Evolutionary conservation across 371 early-diverging fungal species (phyloP), one percentile per base, ranked within the genome.

Genomic region (Capniomyces stellatus): DNA sequence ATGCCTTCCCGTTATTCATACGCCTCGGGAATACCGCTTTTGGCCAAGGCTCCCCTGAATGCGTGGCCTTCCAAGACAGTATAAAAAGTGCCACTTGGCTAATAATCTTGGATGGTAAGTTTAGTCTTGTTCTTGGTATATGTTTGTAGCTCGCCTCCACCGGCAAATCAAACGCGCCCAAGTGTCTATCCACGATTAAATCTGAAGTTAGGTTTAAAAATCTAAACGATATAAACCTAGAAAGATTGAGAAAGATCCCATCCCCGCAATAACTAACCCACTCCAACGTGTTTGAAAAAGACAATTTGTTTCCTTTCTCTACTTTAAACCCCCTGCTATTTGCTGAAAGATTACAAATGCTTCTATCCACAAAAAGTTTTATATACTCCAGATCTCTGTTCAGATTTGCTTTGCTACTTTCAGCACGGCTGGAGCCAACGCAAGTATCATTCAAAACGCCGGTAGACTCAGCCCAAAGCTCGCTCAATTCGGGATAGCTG

Each of bases 191-290:
- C 27, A 23, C 29, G 8, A 48, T 48, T 28, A 48, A 27, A 12
- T 25, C 27, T 8, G n/a, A 3, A 6, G 49, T 23, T 24, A 25
- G 18, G 3, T 27, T 4, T 48, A 48, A 48, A 8, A 48, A 48
- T 48, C n/a, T 27, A 29, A 3, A 6, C 3, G 6, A 6, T 25
- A 48, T 12, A 29, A 48, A 48, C 2, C 8, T 25, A 4, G 29
- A 21, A 3, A 48, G 3, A n/a, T 48, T 13, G 15, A 12, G 12
- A 4, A 48, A 21, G 4, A 48, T 22, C 12, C 49, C 49, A 21
- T 48, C 49, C 18, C 49, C 49, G 29, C 22, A 25, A 48, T 48
- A 48, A 18, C 28, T 12, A 13, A 48, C 29, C 49, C 49, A 48
- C 2, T 23, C 23, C 23, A 48, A 13, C n/a, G n/a, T 4, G 25